These are phyloP conservation scores for Albizia julibrissin DNA, from an alignment of 306 rosid species.

Conservation along the genomic window DNA sequence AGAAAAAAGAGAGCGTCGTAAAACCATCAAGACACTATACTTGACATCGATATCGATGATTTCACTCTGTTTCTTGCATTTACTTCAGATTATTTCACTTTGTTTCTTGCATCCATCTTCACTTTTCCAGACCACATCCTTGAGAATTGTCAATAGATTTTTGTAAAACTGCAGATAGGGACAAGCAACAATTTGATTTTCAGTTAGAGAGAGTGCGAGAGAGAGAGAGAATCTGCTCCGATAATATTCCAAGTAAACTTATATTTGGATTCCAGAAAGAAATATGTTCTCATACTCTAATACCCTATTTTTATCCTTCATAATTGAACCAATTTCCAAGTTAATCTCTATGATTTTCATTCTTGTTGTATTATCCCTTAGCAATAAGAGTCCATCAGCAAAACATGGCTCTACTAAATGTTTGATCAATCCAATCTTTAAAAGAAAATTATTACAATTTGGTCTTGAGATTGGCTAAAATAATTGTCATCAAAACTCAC, in stretches of 20 bases:
- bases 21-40: conserved; percentile 31
- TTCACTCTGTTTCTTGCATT: conserved; percentile 59
- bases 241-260: background rate
- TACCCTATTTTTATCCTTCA: background rate
- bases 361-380: background rate
- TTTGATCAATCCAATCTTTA: background rate
- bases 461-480: background rate
- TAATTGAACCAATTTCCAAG: background rate
- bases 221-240: background rate
- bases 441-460: background rate
- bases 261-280: background rate
- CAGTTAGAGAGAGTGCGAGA: too few species aligned
- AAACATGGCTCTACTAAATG: background rate
- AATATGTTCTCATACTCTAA: background rate
- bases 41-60: conserved; percentile 19
- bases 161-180: conserved; percentile 78
- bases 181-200: background rate
- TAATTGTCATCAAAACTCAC: background rate
- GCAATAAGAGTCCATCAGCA: background rate
- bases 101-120: conserved; percentile 79
- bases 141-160: conserved; percentile 71
- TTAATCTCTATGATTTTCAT: background rate
- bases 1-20: background rate
- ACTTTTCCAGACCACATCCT: conserved; percentile 94
- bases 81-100: conserved; percentile 66